Evolutionary conservation across 1,284 basidiomycete species (phyloP).

Genomic region (Takashimella tepidaria): DNA sequence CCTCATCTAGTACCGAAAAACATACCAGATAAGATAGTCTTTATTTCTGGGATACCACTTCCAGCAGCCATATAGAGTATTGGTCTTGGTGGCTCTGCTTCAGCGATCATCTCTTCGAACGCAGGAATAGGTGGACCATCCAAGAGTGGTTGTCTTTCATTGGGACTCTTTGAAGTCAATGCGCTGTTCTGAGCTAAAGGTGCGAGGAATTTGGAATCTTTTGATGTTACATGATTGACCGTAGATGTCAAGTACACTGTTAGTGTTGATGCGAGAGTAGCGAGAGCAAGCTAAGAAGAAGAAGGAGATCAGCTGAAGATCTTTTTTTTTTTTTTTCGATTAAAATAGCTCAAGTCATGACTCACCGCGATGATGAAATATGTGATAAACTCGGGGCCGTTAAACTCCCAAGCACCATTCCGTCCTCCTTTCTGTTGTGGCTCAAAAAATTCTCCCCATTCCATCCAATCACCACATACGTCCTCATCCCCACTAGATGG

Average conservation of each 20-base stretch:
- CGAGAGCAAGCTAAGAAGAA: slow-evolving; percentile 55
- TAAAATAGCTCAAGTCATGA: slow-evolving; percentile 3
- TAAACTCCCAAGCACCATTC: slow-evolving; percentile 26
- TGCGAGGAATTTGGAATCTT: slow-evolving; percentile 70
- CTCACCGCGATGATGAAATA: slow-evolving; percentile 75
- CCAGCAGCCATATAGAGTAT: slow-evolving; percentile 88
- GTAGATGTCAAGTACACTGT: slow-evolving; percentile 86
- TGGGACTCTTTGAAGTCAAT: slow-evolving; percentile 8
- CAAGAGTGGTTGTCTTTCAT: slow-evolving; percentile 27
- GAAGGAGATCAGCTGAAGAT: background rate
- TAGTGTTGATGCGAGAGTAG: slow-evolving; percentile 65
- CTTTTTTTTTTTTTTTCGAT: too few species aligned
- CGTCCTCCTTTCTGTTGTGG: slow-evolving; percentile 19
- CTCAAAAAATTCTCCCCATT: slow-evolving; percentile 58
- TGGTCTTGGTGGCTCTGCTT: slow-evolving; percentile 51
- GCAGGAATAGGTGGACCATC: slow-evolving; percentile 7
- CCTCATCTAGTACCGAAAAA: too few species aligned
- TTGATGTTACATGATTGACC: slow-evolving; percentile 76
- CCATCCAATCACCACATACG: slow-evolving; percentile 65
- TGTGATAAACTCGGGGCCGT: slow-evolving; percentile 57
- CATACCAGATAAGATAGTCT: slow-evolving; percentile 82
- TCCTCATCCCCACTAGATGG: slow-evolving; percentile 40
- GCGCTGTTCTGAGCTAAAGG: slow-evolving; percentile 48
- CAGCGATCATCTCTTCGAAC: slow-evolving; percentile 12
- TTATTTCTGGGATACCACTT: slow-evolving; percentile 94